These are phyloP conservation scores for Globisporangium iwayamae DNA, from an alignment of 352 stramenopile species.

Conservation along the genomic window DNA sequence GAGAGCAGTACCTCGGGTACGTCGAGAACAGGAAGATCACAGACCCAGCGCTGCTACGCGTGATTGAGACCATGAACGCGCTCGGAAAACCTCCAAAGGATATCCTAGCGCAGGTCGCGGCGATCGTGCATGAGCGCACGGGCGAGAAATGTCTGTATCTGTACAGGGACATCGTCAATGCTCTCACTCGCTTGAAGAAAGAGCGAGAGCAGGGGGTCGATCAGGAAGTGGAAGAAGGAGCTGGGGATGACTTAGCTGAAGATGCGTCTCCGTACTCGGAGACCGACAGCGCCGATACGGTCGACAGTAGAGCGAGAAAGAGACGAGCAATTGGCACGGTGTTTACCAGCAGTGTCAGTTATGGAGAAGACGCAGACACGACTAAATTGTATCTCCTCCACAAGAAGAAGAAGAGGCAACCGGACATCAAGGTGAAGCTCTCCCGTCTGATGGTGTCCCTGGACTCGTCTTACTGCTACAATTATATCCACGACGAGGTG, in stretches of 20 bases:
- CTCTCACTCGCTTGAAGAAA: slow-evolving; percentile 1
- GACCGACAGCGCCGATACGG: not conserved
- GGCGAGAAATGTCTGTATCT: not conserved
- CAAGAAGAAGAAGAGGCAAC: not conserved
- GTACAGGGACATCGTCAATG: not conserved
- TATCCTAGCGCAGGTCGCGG: not conserved
- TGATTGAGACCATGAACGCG: slow-evolving; percentile 1
- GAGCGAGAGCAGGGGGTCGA: not conserved
- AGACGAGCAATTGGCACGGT: not conserved
- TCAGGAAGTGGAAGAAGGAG: not conserved
- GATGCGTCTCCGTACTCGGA: not conserved
- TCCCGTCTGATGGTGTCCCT: not conserved
- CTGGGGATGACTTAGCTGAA: not conserved
- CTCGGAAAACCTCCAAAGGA: not conserved
- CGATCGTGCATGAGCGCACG: not conserved
- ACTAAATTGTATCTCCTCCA: not conserved
- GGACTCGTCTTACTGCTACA: slow-evolving; percentile 1
- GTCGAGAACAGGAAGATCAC: slow-evolving; percentile 7
- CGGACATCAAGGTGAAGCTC: not conserved
- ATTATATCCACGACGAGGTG: not conserved
- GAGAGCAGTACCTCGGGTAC: slow-evolving; percentile 13
- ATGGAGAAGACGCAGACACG: not conserved
- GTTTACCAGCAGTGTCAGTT: not conserved
- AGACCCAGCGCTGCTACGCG: slow-evolving; percentile 6
- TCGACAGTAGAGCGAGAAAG: not conserved